Evolutionary conservation across 129 eudicot genomes (phyloP).

Genomic region (Escallonia herrerae): DNA sequence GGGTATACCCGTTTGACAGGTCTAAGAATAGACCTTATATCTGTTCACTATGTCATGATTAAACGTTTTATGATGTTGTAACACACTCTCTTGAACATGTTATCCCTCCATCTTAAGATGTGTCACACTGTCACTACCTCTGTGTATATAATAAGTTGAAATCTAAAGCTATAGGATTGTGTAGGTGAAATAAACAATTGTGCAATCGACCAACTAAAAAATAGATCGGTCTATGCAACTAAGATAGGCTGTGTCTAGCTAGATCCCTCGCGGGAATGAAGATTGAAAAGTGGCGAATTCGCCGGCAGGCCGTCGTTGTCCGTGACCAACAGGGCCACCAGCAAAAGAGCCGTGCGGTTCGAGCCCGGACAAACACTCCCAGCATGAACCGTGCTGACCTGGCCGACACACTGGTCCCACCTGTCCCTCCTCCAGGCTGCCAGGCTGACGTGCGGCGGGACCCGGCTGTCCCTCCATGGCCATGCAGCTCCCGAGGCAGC

Average conservation of each 20-base stretch:
- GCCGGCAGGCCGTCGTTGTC: constrained; percentile 62
- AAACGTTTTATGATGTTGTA: too few species aligned
- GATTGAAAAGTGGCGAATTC: constrained; percentile 23
- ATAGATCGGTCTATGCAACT: not conserved
- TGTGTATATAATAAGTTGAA: too few species aligned
- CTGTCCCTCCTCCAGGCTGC: constrained; percentile 12
- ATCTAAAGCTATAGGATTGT: not conserved
- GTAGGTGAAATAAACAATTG: not conserved
- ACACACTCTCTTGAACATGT: too few species aligned
- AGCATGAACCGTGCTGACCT: constrained; percentile 31
- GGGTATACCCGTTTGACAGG: too few species aligned
- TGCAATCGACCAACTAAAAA: not conserved
- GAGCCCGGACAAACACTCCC: constrained; percentile 29
- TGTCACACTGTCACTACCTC: too few species aligned
- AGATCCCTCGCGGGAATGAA: not conserved
- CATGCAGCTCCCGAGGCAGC: constrained; percentile 21
- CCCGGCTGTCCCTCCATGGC: constrained; percentile 36
- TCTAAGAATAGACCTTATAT: too few species aligned
- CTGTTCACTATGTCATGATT: too few species aligned
- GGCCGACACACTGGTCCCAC: constrained; percentile 30
- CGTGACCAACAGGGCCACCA: constrained; percentile 29
- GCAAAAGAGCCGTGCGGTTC: constrained; percentile 37
- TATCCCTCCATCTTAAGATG: too few species aligned
- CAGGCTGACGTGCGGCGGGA: constrained; percentile 32
- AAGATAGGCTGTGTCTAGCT: too few species aligned